These are phyloP conservation scores for Epichloe baconii DNA, from an alignment of 2,329 filamentous ascomycete genomes.

Conservation along the genomic window DNA sequence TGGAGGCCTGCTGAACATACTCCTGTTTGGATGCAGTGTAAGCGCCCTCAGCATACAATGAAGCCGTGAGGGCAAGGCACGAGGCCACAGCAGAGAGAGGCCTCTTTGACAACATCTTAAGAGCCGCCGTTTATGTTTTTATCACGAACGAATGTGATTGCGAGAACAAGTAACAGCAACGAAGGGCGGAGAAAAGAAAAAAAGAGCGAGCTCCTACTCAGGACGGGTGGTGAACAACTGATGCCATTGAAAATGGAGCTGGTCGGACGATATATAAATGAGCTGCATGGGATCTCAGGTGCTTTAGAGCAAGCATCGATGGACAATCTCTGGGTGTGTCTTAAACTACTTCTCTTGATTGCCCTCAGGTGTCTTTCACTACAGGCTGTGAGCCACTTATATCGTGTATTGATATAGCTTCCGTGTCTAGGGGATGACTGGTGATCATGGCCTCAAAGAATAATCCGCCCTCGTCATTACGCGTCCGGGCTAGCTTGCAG, in stretches of 20 bases:
- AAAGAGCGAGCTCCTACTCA: not conserved
- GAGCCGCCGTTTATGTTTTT: no score
- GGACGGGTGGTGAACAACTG: not conserved
- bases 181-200: not conserved
- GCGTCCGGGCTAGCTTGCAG: no score
- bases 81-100: not conserved
- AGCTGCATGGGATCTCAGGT: not conserved
- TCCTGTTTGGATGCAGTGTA: not conserved
- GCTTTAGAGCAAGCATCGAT: not conserved
- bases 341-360: not conserved
- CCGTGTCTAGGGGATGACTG: not conserved
- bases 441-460: not conserved
- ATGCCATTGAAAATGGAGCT: not conserved
- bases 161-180: not conserved
- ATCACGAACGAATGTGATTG: not conserved
- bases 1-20: slow-evolving; percentile 22
- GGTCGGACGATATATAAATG: not conserved
- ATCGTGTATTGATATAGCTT: not conserved
- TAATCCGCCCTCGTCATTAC: not conserved
- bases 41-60: not conserved
- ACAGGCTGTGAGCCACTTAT: not conserved
- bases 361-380: not conserved
- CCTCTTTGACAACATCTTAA: not conserved
- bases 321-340: not conserved
- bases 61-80: not conserved